Evolutionary conservation across 179 eudicot species (phyloP).

Genomic region (Beta macrorhiza): DNA sequence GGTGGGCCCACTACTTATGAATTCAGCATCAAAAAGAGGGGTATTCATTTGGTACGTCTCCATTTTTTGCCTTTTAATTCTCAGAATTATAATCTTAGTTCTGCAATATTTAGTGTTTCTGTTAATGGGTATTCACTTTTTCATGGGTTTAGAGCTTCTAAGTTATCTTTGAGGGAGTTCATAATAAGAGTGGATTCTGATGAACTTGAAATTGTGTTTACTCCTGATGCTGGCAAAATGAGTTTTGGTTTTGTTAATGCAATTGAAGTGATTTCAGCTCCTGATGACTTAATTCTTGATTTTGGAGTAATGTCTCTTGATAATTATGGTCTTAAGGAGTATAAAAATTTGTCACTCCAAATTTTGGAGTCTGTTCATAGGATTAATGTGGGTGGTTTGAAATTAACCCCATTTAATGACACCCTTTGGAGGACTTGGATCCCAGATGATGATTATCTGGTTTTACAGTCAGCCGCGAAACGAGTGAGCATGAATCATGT

Average conservation of each 20-base stretch:
- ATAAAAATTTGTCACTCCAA: constrained; percentile 46
- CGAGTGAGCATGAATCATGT: constrained; percentile 34
- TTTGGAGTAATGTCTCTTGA: constrained; percentile 39
- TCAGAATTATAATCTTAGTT: constrained; percentile 40
- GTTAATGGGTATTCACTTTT: constrained; percentile 54
- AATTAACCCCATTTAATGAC: constrained; percentile 69
- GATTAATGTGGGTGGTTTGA: constrained; percentile 73
- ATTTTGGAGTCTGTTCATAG: constrained; percentile 62
- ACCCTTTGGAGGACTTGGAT: constrained; percentile 81
- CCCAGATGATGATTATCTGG: constrained; percentile 57
- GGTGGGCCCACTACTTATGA: constrained; percentile 39
- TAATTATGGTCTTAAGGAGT: constrained; percentile 42
- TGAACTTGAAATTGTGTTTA: constrained; percentile 47
- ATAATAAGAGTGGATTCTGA: constrained; percentile 40
- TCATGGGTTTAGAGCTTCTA: constrained; percentile 38
- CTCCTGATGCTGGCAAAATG: constrained; percentile 32
- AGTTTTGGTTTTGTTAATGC: constrained; percentile 64
- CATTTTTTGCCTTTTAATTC: constrained; percentile 62
- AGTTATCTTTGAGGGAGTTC: constrained; percentile 49
- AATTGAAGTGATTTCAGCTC: constrained; percentile 76
- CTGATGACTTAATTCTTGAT: constrained; percentile 53
- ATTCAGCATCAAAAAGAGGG: constrained; percentile 43
- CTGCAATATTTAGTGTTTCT: constrained; percentile 54
- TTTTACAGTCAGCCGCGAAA: constrained; percentile 60
- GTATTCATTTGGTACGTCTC: constrained; percentile 66